These are phyloP conservation scores for Nakazawaea sp. DNA, from an alignment of 805 yeast species.

Conservation along the genomic window DNA sequence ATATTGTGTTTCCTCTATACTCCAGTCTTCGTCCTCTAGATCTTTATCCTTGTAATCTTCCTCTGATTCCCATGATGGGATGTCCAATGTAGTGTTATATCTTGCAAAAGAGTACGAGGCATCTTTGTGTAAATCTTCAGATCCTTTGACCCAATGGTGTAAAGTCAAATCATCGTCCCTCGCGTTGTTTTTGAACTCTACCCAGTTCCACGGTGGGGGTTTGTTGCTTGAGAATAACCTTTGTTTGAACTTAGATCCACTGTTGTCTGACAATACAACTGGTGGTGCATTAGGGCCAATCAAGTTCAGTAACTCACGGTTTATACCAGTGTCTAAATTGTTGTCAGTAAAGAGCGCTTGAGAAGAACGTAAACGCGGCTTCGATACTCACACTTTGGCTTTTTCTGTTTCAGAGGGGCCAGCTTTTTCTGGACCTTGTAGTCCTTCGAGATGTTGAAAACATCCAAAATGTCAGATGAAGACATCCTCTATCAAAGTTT, in stretches of 20 bases:
- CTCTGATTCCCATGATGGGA: slow-evolving; percentile 62
- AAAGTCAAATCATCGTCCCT: slow-evolving; percentile 46
- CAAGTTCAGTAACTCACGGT: slow-evolving; percentile 80
- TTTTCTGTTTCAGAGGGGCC: slow-evolving; percentile 25
- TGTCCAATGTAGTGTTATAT: slow-evolving; percentile 58
- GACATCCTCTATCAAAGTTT: no score
- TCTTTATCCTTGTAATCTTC: slow-evolving; percentile 44
- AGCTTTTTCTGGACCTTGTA: slow-evolving; percentile 33
- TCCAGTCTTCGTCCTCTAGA: slow-evolving; percentile 54
- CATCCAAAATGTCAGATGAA: slow-evolving; percentile 67
- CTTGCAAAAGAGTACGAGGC: slow-evolving; percentile 65
- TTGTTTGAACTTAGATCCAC: slow-evolving; percentile 50
- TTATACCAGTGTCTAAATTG: slow-evolving; percentile 55
- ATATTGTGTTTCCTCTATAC: slow-evolving; percentile 68
- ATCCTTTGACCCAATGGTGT: slow-evolving; percentile 85
- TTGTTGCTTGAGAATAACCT: slow-evolving; percentile 52
- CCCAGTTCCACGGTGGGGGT: slow-evolving; percentile 79
- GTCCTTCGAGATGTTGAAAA: slow-evolving; percentile 49
- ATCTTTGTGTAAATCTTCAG: slow-evolving; percentile 35
- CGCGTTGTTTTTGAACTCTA: slow-evolving; percentile 50
- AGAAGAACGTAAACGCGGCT: no score
- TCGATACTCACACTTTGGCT: slow-evolving; percentile 18
- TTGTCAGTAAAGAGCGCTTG: background rate
- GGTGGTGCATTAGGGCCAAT: slow-evolving; percentile 94
- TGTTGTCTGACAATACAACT: slow-evolving; percentile 36